These are phyloP conservation scores for Calonectria montana DNA, from an alignment of 2,329 filamentous ascomycete genomes.

Conservation along the genomic window DNA sequence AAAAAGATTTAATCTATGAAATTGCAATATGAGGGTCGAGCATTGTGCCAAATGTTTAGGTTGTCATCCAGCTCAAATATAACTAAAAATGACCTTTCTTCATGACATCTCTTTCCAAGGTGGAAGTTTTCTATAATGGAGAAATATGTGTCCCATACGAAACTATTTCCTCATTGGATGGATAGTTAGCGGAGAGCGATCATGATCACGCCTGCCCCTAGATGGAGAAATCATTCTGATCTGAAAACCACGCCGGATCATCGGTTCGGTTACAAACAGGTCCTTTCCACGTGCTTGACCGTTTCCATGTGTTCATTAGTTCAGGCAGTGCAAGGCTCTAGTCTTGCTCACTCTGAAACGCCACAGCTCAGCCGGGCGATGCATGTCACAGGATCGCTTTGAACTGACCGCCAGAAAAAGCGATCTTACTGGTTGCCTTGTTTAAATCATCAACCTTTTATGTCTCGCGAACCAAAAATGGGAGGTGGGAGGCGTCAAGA, in stretches of 20 bases:
- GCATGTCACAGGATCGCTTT: neutral
- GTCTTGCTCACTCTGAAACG: neutral
- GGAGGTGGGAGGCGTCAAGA: neutral
- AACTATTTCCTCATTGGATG: too few relatives aligned
- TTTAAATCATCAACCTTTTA: neutral
- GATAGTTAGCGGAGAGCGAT: neutral
- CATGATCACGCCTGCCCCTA: neutral
- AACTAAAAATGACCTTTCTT: neutral
- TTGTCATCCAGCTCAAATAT: too few relatives aligned
- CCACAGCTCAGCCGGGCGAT: neutral
- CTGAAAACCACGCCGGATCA: neutral
- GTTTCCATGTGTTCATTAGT: neutral
- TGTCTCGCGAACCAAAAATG: neutral
- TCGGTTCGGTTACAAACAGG: neutral
- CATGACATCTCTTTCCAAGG: too few relatives aligned
- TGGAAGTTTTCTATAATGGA: too few relatives aligned
- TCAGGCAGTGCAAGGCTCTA: neutral
- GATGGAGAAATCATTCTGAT: neutral
- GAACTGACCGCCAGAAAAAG: too few relatives aligned
- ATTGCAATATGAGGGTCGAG: neutral
- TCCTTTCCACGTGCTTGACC: neutral
- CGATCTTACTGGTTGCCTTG: neutral
- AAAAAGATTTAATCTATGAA: neutral
- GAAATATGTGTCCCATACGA: too few relatives aligned
- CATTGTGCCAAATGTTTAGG: neutral